Conservation (phyloP, 495 filamentous ascomycete species). For the Jackrogersella minutella region DNA sequence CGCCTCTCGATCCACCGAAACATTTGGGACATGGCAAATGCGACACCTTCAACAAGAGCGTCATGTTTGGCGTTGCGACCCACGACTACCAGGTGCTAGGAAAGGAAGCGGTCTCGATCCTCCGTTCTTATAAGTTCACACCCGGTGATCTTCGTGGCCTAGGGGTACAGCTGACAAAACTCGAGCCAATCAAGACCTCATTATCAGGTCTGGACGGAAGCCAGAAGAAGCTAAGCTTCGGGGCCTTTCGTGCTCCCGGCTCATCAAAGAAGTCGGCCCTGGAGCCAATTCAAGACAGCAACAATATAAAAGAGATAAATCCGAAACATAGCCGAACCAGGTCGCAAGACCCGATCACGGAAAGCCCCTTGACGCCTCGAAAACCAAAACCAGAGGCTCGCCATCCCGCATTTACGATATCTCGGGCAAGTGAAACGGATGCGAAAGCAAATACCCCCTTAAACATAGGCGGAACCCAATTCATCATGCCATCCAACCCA, state of each 20-base stretch:
- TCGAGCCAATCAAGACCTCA: conserved; percentile 76
- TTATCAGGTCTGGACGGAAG: conserved; percentile 59
- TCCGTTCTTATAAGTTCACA: conserved; percentile 82
- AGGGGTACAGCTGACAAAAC: conserved; percentile 89
- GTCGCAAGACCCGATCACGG: conserved; percentile 49
- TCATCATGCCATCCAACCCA: conserved; percentile 81
- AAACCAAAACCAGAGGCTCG: conserved; percentile 58
- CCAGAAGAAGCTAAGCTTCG: conserved; percentile 65
- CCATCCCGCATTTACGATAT: conserved; percentile 63
- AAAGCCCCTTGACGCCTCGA: conserved; percentile 67
- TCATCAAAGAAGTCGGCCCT: conserved; percentile 44
- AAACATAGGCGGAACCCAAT: conserved; percentile 85
- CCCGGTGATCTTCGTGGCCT: conserved; percentile 90
- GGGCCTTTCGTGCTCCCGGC: conserved; percentile 25
- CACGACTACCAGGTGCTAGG: conserved; percentile 72
- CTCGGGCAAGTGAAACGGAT: conserved; percentile 64
- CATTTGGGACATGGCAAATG: conserved; percentile 96
- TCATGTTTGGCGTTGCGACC: conserved; percentile 81
- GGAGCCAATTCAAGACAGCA: conserved; percentile 37
- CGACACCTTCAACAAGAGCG: conserved; percentile 89
- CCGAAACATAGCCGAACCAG: conserved; percentile 54
- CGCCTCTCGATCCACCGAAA: conserved; percentile 90
- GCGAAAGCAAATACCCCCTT: conserved; percentile 68
- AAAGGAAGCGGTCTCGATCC: conserved; percentile 82
- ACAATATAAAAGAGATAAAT: conserved; percentile 45